These are phyloP conservation scores for Paecilomyces dactylethromorphus DNA, from an alignment of 2,329 filamentous ascomycete species.

Conservation along the genomic window DNA sequence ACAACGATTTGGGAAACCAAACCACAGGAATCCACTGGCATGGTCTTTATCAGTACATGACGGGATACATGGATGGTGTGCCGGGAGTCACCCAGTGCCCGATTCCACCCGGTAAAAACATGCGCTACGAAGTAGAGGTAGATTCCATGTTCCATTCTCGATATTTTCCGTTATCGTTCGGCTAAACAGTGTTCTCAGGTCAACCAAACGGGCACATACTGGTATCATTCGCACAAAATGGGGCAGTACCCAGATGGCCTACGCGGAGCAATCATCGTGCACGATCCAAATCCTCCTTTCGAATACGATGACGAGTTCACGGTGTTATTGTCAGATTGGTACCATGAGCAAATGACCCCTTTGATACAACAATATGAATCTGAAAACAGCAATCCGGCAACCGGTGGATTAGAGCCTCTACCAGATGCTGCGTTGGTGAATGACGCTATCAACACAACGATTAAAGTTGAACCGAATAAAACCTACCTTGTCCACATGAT, in stretches of 20 bases:
- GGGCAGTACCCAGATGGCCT: slow-evolving; percentile 67
- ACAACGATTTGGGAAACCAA: slow-evolving; percentile 32
- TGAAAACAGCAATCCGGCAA: slow-evolving; percentile 38
- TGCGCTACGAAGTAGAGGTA: slow-evolving; percentile 62
- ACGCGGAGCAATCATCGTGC: slow-evolving; percentile 57
- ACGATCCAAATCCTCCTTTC: slow-evolving; percentile 57
- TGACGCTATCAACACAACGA: slow-evolving; percentile 56
- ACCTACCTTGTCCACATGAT: slow-evolving; percentile 68
- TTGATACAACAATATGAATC: slow-evolving; percentile 41
- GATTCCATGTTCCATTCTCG: neutral
- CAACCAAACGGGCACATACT: slow-evolving; percentile 66
- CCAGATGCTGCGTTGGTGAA: slow-evolving; percentile 66
- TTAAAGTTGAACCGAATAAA: slow-evolving; percentile 58
- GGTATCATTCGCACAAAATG: slow-evolving; percentile 67
- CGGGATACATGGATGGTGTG: slow-evolving; percentile 65
- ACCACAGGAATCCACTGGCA: slow-evolving; percentile 53
- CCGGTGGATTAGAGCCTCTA: slow-evolving; percentile 55
- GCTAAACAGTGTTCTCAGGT: slow-evolving; percentile 27
- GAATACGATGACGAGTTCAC: slow-evolving; percentile 58
- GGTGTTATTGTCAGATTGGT: slow-evolving; percentile 65
- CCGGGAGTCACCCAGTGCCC: slow-evolving; percentile 60
- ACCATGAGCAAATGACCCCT: slow-evolving; percentile 53
- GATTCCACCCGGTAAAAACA: slow-evolving; percentile 56
- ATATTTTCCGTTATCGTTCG: neutral
- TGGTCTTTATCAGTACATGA: slow-evolving; percentile 63